phyloP scores from a whole-genome alignment of 106 monocot genomes.

The Cymbidium sinense region DNA sequence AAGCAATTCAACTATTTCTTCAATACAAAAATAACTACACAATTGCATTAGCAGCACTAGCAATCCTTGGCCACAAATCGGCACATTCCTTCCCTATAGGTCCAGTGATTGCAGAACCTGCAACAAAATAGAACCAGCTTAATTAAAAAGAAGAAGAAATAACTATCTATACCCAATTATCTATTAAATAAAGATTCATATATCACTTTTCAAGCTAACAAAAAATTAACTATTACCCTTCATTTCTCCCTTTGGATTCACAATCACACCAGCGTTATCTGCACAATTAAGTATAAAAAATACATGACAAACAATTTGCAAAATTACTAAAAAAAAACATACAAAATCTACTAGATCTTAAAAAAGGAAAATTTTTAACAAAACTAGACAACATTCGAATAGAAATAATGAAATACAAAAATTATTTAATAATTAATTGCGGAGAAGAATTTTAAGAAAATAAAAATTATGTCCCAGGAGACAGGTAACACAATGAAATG shows the following conservation, averaged over 20 bases:
- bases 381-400: too few relatives aligned
- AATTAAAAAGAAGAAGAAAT: too few relatives aligned
- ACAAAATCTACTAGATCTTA: too few relatives aligned
- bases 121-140: neutral
- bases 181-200: too few relatives aligned
- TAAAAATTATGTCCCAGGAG: slow-evolving; percentile 30
- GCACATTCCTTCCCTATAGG: slow-evolving; percentile 22
- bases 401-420: too few relatives aligned
- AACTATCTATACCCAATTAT: too few relatives aligned
- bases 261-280: slow-evolving; percentile 69
- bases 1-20: too few relatives aligned
- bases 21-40: neutral
- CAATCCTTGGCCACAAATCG: slow-evolving; percentile 17
- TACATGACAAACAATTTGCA: neutral
- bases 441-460: neutral
- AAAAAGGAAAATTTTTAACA: too few relatives aligned
- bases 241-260: slow-evolving; percentile 73
- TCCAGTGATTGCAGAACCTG: slow-evolving; percentile 21
- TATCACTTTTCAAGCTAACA: too few relatives aligned
- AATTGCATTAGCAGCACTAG: slow-evolving; percentile 21
- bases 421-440: neutral
- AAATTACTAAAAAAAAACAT: too few relatives aligned
- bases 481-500: slow-evolving; percentile 33
- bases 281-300: neutral
- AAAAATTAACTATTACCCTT: slow-evolving; percentile 30